phyloP scores from a whole-genome alignment of 371 early-diverging fungal species.

The Lichtheimia corymbifera region DNA sequence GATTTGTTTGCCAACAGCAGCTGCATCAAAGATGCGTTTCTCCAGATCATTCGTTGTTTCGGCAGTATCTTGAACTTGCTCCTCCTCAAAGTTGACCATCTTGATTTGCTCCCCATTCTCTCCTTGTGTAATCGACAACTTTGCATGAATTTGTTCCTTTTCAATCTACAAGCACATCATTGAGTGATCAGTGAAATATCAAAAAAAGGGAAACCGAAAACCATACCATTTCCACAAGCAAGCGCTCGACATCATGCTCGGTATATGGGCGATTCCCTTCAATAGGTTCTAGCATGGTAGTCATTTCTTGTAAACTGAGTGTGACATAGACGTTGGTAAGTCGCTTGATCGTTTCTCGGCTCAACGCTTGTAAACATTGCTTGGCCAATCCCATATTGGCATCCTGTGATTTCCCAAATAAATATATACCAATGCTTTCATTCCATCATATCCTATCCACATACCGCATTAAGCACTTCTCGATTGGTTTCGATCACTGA shows the following conservation, averaged over 20 bases:
- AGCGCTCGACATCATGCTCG: slow-evolving; percentile 39
- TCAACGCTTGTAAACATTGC: slow-evolving; percentile 63
- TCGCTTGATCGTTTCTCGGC: slow-evolving; percentile 64
- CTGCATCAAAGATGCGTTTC: slow-evolving; percentile 45
- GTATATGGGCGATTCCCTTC: slow-evolving; percentile 13
- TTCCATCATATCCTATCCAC: not conserved
- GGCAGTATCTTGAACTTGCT: slow-evolving; percentile 47
- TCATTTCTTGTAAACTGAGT: slow-evolving; percentile 71
- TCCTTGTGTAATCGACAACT: slow-evolving; percentile 45
- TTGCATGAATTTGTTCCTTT: slow-evolving; percentile 62
- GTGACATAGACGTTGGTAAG: slow-evolving; percentile 80
- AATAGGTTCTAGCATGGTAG: slow-evolving; percentile 48
- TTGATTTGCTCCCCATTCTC: slow-evolving; percentile 33
- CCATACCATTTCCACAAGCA: slow-evolving; percentile 57
- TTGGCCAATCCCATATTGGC: slow-evolving; percentile 71
- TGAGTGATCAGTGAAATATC: not conserved
- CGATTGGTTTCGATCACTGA: slow-evolving; percentile 33
- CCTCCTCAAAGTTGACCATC: slow-evolving; percentile 72
- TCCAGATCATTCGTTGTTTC: slow-evolving; percentile 38
- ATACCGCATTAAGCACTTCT: slow-evolving; percentile 30
- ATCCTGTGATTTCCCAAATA: slow-evolving; percentile 34
- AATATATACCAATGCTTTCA: not conserved
- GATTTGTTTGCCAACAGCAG: slow-evolving; percentile 39
- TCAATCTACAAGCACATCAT: slow-evolving; percentile 38
- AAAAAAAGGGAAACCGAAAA: slow-evolving; percentile 12